Evolutionary conservation across 805 yeast genomes (phyloP).

Genomic region (Wickerhamiella kurtzmanii): DNA sequence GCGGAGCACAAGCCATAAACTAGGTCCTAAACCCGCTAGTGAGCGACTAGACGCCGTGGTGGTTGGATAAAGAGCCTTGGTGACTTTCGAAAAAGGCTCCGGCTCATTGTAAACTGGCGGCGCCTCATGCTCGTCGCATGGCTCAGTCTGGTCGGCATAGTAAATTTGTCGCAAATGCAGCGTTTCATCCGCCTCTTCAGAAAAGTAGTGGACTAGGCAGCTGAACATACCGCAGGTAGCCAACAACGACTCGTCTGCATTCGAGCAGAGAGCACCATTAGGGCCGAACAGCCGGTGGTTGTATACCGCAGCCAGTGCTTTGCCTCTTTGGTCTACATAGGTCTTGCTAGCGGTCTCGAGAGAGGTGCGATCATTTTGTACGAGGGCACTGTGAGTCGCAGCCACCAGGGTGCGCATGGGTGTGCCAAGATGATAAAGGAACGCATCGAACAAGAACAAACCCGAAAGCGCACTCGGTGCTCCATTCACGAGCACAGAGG

Average conservation of each 20-base stretch:
- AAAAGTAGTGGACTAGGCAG: constrained; percentile 46
- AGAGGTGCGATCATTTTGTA: neutral
- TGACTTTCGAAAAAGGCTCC: constrained; percentile 6
- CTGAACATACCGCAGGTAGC: constrained; percentile 77
- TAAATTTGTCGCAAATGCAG: constrained; percentile 3
- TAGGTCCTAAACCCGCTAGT: constrained; percentile 15
- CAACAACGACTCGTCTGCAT: constrained; percentile 36
- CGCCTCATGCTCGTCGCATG: too few relatives aligned
- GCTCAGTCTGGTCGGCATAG: neutral
- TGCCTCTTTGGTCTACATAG: constrained; percentile 42
- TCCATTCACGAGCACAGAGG: neutral
- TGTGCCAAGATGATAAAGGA: constrained; percentile 58
- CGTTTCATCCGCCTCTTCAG: constrained; percentile 41
- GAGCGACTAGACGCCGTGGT: constrained; percentile 5
- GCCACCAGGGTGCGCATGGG: constrained; percentile 52
- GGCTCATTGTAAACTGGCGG: neutral
- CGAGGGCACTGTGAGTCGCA: constrained; percentile 49
- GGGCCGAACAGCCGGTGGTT: constrained; percentile 35
- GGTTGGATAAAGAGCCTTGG: constrained; percentile 13
- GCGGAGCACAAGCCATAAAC: constrained; percentile 31
- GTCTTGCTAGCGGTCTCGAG: constrained; percentile 39
- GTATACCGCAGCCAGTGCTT: constrained; percentile 47
- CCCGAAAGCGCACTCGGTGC: constrained; percentile 1
- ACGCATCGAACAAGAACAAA: constrained; percentile 45
- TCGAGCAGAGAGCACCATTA: neutral